Conservation (phyloP, 306 rosid species). For the Macrotyloma uniflorum region DNA sequence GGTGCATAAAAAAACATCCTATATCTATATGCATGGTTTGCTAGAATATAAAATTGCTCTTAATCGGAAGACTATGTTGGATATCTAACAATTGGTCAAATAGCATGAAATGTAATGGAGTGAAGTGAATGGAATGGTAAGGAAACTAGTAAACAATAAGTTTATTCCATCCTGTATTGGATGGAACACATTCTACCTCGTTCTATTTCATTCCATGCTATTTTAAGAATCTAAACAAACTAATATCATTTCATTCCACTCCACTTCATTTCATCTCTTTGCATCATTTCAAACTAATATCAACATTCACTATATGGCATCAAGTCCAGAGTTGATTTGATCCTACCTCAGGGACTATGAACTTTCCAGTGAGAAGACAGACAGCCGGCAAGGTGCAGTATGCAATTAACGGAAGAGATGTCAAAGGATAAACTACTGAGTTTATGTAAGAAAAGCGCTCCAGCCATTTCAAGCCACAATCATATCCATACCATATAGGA, state of each 20-base stretch:
- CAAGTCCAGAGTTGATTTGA: background rate
- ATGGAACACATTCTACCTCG: background rate
- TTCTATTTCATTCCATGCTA: background rate
- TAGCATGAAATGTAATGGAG: background rate
- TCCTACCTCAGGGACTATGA: constrained; percentile 86
- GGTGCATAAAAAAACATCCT: background rate
- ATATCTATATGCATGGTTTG: background rate
- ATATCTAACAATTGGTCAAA: background rate
- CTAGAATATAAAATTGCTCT: background rate
- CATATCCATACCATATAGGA: constrained; percentile 93
- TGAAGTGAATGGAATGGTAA: background rate
- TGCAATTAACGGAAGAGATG: constrained; percentile 79
- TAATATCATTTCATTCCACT: background rate
- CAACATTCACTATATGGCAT: background rate
- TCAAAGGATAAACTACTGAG: constrained; percentile 89
- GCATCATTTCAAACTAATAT: background rate
- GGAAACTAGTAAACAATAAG: background rate
- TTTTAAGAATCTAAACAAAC: background rate
- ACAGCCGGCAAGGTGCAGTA: constrained; percentile 89
- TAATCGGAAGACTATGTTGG: background rate
- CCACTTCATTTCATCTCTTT: background rate
- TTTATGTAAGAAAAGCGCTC: constrained; percentile 93
- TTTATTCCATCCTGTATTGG: background rate
- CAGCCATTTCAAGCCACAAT: constrained; percentile 82
- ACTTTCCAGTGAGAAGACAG: constrained; percentile 90